Percentiles rank a stretch among this genome's conserved stretches.
These are phyloP conservation scores for Chytriomyces confervae DNA, from an alignment of 192 early-diverging fungal species.

Conservation along the genomic window DNA sequence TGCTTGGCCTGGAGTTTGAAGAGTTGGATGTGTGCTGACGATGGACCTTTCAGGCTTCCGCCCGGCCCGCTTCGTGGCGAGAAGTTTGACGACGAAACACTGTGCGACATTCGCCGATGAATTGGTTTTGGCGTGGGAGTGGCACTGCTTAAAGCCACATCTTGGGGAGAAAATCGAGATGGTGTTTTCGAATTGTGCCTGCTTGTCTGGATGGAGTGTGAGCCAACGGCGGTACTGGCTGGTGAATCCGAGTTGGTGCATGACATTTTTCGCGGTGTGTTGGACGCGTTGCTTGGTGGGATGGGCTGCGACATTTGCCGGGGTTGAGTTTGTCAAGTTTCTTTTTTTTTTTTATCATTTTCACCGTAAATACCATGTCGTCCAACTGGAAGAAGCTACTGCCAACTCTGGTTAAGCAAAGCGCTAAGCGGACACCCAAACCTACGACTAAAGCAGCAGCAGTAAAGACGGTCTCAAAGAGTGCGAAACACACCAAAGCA, in stretches of 20 bases:
- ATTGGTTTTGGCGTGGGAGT: too few species aligned
- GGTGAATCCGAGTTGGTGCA: too few species aligned
- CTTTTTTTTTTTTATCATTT: conserved; percentile 8
- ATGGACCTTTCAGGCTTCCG: too few species aligned
- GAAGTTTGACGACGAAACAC: too few species aligned
- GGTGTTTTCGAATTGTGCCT: background rate
- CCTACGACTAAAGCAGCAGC: too few species aligned
- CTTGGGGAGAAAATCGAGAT: background rate
- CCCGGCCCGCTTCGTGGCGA: too few species aligned
- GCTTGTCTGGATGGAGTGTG: background rate
- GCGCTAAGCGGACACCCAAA: too few species aligned
- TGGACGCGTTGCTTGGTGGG: background rate
- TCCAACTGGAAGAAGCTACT: conserved; percentile 23
- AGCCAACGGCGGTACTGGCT: background rate
- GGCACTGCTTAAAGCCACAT: too few species aligned
- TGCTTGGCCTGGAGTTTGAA: too few species aligned
- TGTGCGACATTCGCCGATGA: too few species aligned
- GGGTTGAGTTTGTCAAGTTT: conserved; percentile 1
- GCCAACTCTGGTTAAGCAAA: background rate
- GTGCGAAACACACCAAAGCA: background rate
- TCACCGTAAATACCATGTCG: background rate
- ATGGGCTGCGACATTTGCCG: background rate
- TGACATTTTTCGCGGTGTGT: background rate
- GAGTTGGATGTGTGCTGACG: too few species aligned
- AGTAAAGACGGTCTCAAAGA: background rate